Percentiles rank a stretch among this genome's conserved stretches.
phyloP scores from a whole-genome alignment of 2,329 filamentous ascomycete species.

The Trichoderma gracile region DNA sequence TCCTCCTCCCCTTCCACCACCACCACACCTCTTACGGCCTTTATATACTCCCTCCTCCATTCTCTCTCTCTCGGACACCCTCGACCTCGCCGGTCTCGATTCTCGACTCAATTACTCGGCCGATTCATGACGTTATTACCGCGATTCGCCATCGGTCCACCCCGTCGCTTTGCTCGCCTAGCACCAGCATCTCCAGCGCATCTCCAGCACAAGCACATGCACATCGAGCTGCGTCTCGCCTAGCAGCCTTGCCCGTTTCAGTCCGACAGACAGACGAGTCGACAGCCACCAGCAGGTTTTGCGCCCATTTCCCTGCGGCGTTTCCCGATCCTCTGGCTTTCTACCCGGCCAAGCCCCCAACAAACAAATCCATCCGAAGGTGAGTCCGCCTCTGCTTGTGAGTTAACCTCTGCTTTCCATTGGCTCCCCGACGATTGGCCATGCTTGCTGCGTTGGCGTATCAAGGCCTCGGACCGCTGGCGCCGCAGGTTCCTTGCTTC shows the following conservation, averaged over 20 bases:
- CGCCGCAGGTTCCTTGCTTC: background rate
- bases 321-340: background rate
- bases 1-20: background rate
- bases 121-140: background rate
- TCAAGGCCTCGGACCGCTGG: background rate
- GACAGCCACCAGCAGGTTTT: conserved; percentile 13
- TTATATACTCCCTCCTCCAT: background rate
- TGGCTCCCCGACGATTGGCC: background rate
- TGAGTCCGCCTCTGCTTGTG: conserved; percentile 2
- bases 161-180: background rate
- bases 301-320: background rate
- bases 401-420: background rate
- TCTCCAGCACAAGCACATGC: too few species aligned
- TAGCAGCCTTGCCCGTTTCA: background rate
- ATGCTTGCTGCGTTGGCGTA: background rate
- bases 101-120: background rate
- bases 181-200: background rate
- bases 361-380: background rate
- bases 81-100: background rate
- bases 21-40: background rate
- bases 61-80: background rate
- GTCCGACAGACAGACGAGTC: conserved; percentile 3
- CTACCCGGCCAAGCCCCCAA: background rate
- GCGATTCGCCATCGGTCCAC: conserved; percentile 14
- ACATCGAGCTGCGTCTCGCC: conserved; percentile 3